Base-by-base conservation (phyloP, 495 filamentous ascomycete genomes). In the Podospora pseudocomata region DNA sequence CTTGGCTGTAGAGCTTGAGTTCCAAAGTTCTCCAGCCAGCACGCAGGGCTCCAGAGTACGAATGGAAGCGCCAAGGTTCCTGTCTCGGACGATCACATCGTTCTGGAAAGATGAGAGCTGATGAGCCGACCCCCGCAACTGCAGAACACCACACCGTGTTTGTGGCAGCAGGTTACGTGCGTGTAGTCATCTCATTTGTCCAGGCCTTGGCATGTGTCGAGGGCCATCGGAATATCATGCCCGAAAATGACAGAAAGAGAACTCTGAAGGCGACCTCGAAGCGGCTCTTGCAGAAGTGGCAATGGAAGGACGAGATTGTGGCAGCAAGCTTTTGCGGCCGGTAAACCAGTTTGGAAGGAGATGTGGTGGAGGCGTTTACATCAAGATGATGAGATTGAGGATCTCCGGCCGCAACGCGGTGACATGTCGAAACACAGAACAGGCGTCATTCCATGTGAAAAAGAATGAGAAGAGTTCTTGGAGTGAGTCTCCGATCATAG, bases 111-210 rank as follows among this genome's bases (percentile, higher is more conserved):
- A 20, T 44, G 15, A 32, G 30, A 32, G 30, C 34, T 63, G 32
- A 39, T 19, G 28, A 28, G 18, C n/a, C n/a, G 61, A 6, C 15
- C 15, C 39, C 39, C 39, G 13, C 39, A 11, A 11, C 13, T 11
- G 15, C 13, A 49, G 39, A 49, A 49, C 39, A 49, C 39, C 39
- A 7, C 39, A 49, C 13, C 39, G 15, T 49, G 39, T 49, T 49
- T 49, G 39, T 62, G 53, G 66, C 69, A 65, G 66, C 69, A 66
- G 64, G 66, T 39, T 68, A 63, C 69, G 60, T 53, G 26, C 30
- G 69, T 44, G 59, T 60, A 18, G 54, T 66, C 30, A 63, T 71
- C 27, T 56, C 61, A 71, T 71, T 71, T 66, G 66, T 61, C 27
- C 27, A 59, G 49, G 65, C 63, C 69, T 68, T 71, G 69, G 66